Conservation (phyloP, 805 yeast genomes). For the Yarrowia deformans region DNA sequence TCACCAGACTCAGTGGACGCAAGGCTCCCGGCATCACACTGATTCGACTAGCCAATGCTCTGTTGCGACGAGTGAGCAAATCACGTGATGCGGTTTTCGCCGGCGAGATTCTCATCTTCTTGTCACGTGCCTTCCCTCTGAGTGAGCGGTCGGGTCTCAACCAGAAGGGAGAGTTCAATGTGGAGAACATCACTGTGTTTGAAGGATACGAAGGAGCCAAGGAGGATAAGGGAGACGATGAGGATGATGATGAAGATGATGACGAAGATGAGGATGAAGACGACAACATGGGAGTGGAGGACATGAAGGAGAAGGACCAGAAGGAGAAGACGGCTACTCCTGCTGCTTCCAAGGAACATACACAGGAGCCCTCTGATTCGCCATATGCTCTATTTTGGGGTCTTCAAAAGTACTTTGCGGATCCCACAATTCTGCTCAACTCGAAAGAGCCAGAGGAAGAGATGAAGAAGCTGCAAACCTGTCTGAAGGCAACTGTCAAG, state of each 20-base stretch:
- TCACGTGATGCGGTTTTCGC: slow-evolving; percentile 49
- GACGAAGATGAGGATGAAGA: slow-evolving; percentile 34
- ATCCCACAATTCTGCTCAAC: slow-evolving; percentile 45
- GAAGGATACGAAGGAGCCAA: slow-evolving; percentile 41
- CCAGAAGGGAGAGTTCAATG: slow-evolving; percentile 50
- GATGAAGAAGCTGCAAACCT: slow-evolving; percentile 17
- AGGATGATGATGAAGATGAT: slow-evolving; percentile 39
- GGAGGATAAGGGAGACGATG: slow-evolving; percentile 11
- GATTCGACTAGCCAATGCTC: slow-evolving; percentile 50
- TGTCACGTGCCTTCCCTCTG: slow-evolving; percentile 51
- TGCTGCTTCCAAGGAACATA: not conserved
- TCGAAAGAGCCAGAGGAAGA: slow-evolving; percentile 33
- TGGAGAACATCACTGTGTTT: slow-evolving; percentile 48
- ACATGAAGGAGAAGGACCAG: not conserved
- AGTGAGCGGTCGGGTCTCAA: slow-evolving; percentile 52
- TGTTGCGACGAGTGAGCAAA: slow-evolving; percentile 49
- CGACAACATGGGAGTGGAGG: slow-evolving; percentile 6
- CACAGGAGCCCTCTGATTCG: not conserved
- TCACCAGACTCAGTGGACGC: slow-evolving; percentile 47
- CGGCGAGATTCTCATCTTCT: slow-evolving; percentile 49
- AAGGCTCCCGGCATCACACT: slow-evolving; percentile 50
- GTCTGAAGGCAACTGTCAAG: slow-evolving; percentile 42
- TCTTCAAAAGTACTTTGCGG: slow-evolving; percentile 47
- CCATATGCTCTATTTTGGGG: slow-evolving; percentile 48
- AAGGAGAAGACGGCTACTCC: slow-evolving; percentile 39